Percentiles rank a stretch among this genome's conserved stretches.
phyloP scores from a whole-genome alignment of 192 early-diverging fungal genomes.

The Podila horticola region DNA sequence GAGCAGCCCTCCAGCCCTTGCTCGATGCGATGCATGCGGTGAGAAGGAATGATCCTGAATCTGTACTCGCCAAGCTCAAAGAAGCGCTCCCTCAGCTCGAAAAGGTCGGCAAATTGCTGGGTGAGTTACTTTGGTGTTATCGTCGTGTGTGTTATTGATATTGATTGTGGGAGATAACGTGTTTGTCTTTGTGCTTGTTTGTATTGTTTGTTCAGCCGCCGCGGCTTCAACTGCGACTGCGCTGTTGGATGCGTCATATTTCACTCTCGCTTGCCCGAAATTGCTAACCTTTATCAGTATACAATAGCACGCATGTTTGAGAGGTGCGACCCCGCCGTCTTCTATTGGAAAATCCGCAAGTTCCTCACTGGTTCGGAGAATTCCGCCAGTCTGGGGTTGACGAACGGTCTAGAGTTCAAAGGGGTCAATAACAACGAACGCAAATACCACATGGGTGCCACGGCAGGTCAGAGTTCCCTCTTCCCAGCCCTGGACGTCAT shows the following conservation, averaged over 20 bases:
- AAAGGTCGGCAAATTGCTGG: slow-evolving; percentile 20
- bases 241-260: no score
- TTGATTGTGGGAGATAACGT: neutral
- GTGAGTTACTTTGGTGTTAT: slow-evolving; percentile 1
- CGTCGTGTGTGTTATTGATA: neutral
- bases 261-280: neutral
- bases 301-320: slow-evolving; percentile 81
- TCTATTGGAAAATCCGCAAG: slow-evolving; percentile 92
- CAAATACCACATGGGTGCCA: slow-evolving; percentile 82
- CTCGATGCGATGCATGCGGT: slow-evolving; percentile 69
- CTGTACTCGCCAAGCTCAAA: slow-evolving; percentile 59
- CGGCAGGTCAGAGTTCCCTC: slow-evolving; percentile 89
- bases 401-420: slow-evolving; percentile 88
- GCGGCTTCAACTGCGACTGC: no score
- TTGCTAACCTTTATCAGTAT: neutral
- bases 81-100: slow-evolving; percentile 22
- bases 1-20: slow-evolving; percentile 71
- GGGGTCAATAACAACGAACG: slow-evolving; percentile 81
- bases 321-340: slow-evolving; percentile 92
- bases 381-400: slow-evolving; percentile 70
- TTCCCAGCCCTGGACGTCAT: slow-evolving; percentile 91
- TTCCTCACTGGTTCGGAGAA: slow-evolving; percentile 92
- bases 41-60: slow-evolving; percentile 60
- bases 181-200: neutral
- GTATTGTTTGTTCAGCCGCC: neutral